Base-by-base conservation (phyloP, 306 rosid species). In the Sicyos baderoa region DNA sequence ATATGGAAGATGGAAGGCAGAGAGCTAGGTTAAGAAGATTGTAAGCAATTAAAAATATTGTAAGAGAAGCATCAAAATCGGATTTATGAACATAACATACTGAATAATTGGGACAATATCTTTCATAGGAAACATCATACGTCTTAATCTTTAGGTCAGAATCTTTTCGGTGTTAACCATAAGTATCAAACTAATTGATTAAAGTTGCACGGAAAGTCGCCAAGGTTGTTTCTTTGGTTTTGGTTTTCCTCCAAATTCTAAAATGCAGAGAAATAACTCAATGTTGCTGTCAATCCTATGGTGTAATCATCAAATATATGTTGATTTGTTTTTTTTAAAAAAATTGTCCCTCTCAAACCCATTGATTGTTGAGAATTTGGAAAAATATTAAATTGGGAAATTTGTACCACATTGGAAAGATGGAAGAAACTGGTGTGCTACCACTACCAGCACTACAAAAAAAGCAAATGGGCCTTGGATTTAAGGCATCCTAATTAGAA, bases 41-140 rank as follows among this genome's bases (percentile, higher is more conserved):
- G 35, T 9, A 61, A 5, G 18, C 50, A 59, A 9, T 37, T 35
- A 17, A 5, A 32, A 59, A 32, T 22, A 32, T 61, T 17, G 68
- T 35, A 61, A 15, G 37, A 61, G 25, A 61, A 61, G 40, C 19
- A 61, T 8, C 68, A 61, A 37, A 61, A 62, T 37, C 49, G 50
- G 25, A 9, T 61, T 18, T 27, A 58, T 5, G 23, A 61, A 10
- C 16, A 13, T n/a, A 61, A 35, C 1, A 62, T 35, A 15, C 50
- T 23, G 14, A 7, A 25, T 32, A 59, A 3, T 59, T 16, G 47
- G 2, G 17, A 14, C 42, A 21, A 12, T 22, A 23, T 58, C 2
- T 27, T 27, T 58, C 7, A 58, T 2, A 58, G 18, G 64, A 58
- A 61, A 62, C 23, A 37, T 17, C 22, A 17, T 60, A 27, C 48